A percentile compares a stretch with the other conserved stretches of the same genome.
Conservation (phyloP, 352 stramenopile species). For the Globisporangium parvum region DNA sequence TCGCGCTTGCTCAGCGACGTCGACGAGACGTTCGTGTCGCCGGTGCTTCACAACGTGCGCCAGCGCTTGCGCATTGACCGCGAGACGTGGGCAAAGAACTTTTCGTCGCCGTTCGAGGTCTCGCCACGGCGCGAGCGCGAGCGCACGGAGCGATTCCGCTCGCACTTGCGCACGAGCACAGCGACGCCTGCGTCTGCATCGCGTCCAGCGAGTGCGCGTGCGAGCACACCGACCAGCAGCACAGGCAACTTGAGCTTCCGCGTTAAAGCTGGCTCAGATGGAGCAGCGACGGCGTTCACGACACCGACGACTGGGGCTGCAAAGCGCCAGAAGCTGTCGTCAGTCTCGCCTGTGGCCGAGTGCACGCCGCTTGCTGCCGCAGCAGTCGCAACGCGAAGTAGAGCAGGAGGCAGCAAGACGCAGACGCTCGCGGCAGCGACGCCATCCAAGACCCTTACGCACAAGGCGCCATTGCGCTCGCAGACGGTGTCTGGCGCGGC, state of each 20-base stretch:
- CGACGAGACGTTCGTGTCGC: slow-evolving; percentile 57
- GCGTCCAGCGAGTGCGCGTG: accelerated
- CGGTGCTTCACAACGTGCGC: slow-evolving; percentile 42
- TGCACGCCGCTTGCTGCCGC: slow-evolving; percentile 2
- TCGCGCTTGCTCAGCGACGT: slow-evolving; percentile 23
- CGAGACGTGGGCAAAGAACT: slow-evolving; percentile 63
- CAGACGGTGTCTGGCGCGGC: not conserved
- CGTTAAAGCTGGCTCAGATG: slow-evolving; percentile 13
- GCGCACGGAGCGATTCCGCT: slow-evolving; percentile 43
- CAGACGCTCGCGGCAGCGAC: not conserved
- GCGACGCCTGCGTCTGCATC: not conserved
- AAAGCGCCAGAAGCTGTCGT: slow-evolving; percentile 15
- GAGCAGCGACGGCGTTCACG: slow-evolving; percentile 5
- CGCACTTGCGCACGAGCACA: slow-evolving; percentile 30
- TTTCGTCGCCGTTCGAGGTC: slow-evolving; percentile 57
- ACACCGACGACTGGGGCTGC: slow-evolving; percentile 4
- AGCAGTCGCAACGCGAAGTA: not conserved
- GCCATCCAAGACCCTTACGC: not conserved
- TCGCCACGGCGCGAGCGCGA: slow-evolving; percentile 46
- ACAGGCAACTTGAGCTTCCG: slow-evolving; percentile 12
- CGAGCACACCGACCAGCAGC: not conserved
- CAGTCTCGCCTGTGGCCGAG: slow-evolving; percentile 26
- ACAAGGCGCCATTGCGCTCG: not conserved
- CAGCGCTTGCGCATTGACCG: slow-evolving; percentile 61
- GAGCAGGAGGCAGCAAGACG: not conserved